Evolutionary conservation across 176 grass and related monocot species (phyloP).

Genomic region (Oryza glumipatula): DNA sequence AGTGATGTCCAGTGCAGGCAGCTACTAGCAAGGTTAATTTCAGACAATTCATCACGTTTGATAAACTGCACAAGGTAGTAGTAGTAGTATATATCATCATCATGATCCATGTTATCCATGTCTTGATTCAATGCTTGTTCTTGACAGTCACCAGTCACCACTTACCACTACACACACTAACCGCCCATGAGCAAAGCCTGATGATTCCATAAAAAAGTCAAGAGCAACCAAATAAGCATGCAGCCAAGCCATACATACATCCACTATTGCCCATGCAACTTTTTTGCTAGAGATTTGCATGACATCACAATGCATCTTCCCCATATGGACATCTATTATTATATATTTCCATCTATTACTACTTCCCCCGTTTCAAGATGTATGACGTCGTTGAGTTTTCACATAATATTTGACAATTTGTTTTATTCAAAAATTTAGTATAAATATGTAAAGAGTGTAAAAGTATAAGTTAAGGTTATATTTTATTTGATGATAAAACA

Average conservation of each 20-base stretch:
- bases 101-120: not conserved
- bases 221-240: not conserved
- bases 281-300: conserved; percentile 11
- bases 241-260: not conserved
- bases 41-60: conserved; percentile 35
- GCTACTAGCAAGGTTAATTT: not conserved
- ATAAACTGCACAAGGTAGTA: conserved; percentile 12
- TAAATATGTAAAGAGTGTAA: too few species aligned
- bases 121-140: conserved; percentile 40
- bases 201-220: conserved; percentile 22
- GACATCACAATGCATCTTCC: conserved; percentile 18
- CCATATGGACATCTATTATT: too few species aligned
- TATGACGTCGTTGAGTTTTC: too few species aligned
- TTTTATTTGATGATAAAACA: too few species aligned
- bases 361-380: too few species aligned
- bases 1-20: not conserved
- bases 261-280: not conserved
- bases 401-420: too few species aligned
- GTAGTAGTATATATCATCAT: not conserved
- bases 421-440: too few species aligned
- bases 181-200: conserved; percentile 24
- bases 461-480: too few species aligned
- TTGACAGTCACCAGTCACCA: not conserved
- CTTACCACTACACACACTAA: not conserved
- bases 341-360: too few species aligned